Evolutionary conservation across 2,329 filamentous ascomycete genomes (phyloP).

Genomic region (Aspergillus sp.): DNA sequence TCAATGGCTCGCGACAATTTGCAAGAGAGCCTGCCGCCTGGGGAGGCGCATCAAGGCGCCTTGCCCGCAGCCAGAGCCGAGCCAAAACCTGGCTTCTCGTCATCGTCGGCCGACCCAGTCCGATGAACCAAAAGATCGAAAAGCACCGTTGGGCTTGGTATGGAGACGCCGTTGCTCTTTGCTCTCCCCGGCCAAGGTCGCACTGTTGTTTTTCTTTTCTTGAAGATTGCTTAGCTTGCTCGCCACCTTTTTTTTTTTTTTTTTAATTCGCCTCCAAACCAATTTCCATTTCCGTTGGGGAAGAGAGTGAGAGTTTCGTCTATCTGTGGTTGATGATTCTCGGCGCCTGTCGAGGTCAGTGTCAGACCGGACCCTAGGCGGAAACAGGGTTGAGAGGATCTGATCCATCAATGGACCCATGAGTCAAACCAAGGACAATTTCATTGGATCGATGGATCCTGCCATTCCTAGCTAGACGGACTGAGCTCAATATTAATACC

Average conservation of each 20-base stretch:
- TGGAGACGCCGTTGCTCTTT: not conserved
- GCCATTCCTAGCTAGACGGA: not conserved
- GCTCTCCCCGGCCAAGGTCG: not conserved
- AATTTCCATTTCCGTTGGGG: slow-evolving; percentile 1
- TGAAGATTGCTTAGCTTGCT: slow-evolving; percentile 1
- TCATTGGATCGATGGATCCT: slow-evolving; percentile 1
- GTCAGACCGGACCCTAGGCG: not conserved
- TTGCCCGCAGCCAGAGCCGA: not conserved
- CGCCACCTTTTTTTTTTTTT: not conserved
- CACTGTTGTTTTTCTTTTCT: not conserved
- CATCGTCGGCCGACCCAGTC: not conserved
- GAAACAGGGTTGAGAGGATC: not conserved
- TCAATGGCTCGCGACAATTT: not conserved
- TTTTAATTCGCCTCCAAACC: not conserved
- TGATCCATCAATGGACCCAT: not conserved
- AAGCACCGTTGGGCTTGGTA: slow-evolving; percentile 11
- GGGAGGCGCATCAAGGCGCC: not conserved
- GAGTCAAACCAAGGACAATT: not conserved
- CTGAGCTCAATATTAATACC: no score
- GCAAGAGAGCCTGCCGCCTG: not conserved
- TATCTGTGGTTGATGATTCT: slow-evolving; percentile 8
- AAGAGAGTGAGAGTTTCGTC: slow-evolving; percentile 1
- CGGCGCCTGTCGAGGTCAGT: no score
- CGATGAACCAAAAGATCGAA: slow-evolving; percentile 1
- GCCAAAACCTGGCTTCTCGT: no score